Evolutionary conservation across 176 grass and related monocot species (phyloP), one percentile per base, ranked within the genome.

Genomic region (Typha latifolia): DNA sequence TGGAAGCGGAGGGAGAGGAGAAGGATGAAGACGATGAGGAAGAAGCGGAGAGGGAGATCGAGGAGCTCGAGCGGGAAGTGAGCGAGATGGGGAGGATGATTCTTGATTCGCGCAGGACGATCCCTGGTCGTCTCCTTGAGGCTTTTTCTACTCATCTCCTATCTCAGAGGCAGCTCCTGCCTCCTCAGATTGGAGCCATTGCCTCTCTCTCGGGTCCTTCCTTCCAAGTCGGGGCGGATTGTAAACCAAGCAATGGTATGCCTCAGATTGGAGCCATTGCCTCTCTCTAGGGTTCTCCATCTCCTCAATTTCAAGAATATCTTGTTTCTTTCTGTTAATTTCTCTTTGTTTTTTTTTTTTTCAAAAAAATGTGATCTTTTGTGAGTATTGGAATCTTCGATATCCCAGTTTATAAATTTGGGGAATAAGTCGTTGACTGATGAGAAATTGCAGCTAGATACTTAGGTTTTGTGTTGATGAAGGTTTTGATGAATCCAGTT

Each of bases 21-120:
- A 27, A 47, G 32, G 34, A 51, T 14, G 29, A 13, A 18, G 29
- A 66, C 12, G 63, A 74, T 0, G 69, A 32, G 12, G 66, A 76
- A 5, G 48, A 63, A 2, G 81, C 24, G 63, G 73, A 76, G 69
- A 71, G 65, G 47, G 61, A 78, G 50, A 50, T 79, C 3, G 50
- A 84, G 51, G 79, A 84, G 48, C 69, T 95, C 68, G 77, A 86
- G 71, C 69, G 68, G 18, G 64, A 77, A 78, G 21, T 95, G 18
- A 66, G 66, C 48, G 80, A 86, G 77, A 75, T 95, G 71, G 82
- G 69, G 64, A 51, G 74, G 48, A 81, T 72, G 51, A 50, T 90
- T 65, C 78, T 89, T 22, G 86, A 90, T 51, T 62, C 68, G 20
- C 64, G 81, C 57, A 67, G 75, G 8, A 51, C 71, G 12, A 62